These are phyloP conservation scores for Pyrus hybrid DNA, from an alignment of 331 rosid species.

Conservation along the genomic window DNA sequence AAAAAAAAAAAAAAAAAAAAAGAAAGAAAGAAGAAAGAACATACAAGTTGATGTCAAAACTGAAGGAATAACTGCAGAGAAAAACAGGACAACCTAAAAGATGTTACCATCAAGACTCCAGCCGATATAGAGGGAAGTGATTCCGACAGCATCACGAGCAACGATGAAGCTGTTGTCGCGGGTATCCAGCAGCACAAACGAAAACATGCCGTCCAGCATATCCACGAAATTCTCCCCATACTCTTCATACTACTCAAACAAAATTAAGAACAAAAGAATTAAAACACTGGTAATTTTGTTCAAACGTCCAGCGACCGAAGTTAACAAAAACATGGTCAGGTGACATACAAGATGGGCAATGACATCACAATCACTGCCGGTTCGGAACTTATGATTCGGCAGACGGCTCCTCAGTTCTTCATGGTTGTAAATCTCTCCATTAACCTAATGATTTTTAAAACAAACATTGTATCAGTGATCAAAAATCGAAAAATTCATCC, in stretches of 20 bases:
- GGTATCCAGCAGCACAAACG: conserved; percentile 77
- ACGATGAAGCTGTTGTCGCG: conserved; percentile 88
- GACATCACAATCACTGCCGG: conserved; percentile 92
- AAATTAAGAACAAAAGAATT: background rate
- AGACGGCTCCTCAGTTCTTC: conserved; percentile 69
- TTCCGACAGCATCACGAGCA: conserved; percentile 92
- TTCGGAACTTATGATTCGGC: conserved; percentile 63
- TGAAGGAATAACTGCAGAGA: background rate
- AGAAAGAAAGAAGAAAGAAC: no score
- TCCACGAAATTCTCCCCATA: conserved; percentile 71
- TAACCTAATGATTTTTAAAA: conserved; percentile 42
- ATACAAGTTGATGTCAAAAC: background rate
- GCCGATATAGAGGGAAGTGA: conserved; percentile 93
- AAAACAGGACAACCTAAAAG: background rate
- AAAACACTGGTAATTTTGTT: no score
- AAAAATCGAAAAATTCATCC: background rate
- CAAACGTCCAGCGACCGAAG: background rate
- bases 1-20: no score
- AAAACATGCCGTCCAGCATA: conserved; percentile 87
- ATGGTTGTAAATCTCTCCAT: conserved; percentile 93
- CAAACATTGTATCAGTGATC: background rate
- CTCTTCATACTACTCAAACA: conserved; percentile 63
- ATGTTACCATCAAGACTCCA: conserved; percentile 84
- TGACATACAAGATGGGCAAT: conserved; percentile 78
- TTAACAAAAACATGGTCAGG: background rate